Evolutionary conservation across 139 green algal species (phyloP).

Genomic region (Choricystis sp.): DNA sequence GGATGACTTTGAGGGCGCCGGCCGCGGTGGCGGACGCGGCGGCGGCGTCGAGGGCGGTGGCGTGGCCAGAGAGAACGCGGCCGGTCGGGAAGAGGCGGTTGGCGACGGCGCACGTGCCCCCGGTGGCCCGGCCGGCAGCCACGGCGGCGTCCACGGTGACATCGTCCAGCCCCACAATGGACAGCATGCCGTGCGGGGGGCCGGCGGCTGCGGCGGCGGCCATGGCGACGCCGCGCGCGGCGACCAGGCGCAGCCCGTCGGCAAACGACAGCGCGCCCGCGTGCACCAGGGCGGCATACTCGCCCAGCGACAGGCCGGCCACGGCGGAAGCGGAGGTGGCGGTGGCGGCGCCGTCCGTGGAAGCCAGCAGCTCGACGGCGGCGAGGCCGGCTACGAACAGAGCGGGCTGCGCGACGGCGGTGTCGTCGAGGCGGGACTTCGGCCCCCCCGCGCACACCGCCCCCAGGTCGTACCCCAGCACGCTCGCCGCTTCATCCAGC

Average conservation of each 20-base stretch:
- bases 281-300: constrained; percentile 83
- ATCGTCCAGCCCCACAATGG: constrained; percentile 70
- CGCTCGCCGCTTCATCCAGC: constrained; percentile 46
- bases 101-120: constrained; percentile 53
- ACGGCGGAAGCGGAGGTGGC: constrained; percentile 21
- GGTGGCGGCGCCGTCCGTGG: constrained; percentile 15
- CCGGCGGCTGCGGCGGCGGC: constrained; percentile 37
- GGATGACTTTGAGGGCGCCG: constrained; percentile 64
- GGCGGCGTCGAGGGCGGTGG: constrained; percentile 40
- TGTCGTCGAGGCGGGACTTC: constrained; percentile 75
- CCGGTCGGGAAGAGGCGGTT: constrained; percentile 88
- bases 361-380: constrained; percentile 51
- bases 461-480: constrained; percentile 82
- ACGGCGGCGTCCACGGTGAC: constrained; percentile 32
- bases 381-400: constrained; percentile 77
- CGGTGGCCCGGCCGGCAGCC: constrained; percentile 7
- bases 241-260: constrained; percentile 77
- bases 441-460: constrained; percentile 47
- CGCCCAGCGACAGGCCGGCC: constrained; percentile 75
- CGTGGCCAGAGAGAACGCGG: constrained; percentile 65
- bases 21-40: constrained; percentile 25
- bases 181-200: constrained; percentile 73
- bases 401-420: constrained; percentile 48
- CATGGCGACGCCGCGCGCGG: constrained; percentile 70
- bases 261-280: constrained; percentile 70